A percentile compares a stretch with the other conserved stretches of the same genome.
Evolutionary conservation across 306 rosid genomes (phyloP).

Genomic region (Alnus rubra): DNA sequence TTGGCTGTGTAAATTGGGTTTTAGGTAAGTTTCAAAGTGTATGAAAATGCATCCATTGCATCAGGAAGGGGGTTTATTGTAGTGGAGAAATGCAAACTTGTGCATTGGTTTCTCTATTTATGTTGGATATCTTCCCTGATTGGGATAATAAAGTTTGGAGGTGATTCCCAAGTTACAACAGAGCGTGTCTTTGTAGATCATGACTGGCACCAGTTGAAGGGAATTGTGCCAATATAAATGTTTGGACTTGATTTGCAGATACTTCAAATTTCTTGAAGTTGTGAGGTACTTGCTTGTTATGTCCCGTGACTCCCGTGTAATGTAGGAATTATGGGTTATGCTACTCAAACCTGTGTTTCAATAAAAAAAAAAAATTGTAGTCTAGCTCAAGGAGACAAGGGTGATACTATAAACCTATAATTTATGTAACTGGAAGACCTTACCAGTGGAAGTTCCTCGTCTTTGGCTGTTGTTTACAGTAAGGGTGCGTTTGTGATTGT

Average conservation of each 20-base stretch:
- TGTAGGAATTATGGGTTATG: neutral
- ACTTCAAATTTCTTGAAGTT: neutral
- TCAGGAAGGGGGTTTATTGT: neutral
- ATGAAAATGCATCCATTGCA: neutral
- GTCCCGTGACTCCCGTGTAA: neutral
- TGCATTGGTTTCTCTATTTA: neutral
- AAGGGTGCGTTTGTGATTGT: neutral
- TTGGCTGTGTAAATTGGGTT: neutral
- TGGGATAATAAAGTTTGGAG: neutral
- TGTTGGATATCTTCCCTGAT: neutral
- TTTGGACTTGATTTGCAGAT: neutral
- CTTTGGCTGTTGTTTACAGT: neutral
- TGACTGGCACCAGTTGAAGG: neutral
- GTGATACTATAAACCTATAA: neutral
- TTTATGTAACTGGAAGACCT: neutral
- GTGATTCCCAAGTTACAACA: neutral
- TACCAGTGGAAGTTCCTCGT: neutral
- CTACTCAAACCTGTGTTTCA: neutral
- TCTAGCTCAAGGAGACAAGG: neutral
- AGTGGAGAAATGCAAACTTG: neutral
- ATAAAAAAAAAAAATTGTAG: neutral
- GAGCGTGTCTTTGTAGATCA: neutral
- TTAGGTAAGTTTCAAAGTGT: neutral
- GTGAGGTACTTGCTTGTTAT: neutral
- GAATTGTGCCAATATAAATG: neutral